Conservation (phyloP, 2,329 filamentous ascomycete genomes). For the Pseudocercospora fuligena region DNA sequence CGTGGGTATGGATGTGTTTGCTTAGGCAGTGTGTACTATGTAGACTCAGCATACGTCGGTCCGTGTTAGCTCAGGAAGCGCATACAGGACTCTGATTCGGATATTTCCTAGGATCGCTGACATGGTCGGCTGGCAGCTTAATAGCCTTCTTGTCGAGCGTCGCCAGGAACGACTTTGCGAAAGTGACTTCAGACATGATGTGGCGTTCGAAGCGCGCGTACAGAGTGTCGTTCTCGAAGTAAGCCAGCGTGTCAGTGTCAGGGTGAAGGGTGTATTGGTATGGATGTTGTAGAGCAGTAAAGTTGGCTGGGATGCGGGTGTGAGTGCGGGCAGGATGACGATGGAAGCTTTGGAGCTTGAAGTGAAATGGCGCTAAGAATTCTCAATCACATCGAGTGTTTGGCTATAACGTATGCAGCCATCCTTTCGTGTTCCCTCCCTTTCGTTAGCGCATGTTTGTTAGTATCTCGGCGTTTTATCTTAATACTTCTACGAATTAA, state of each 20-base stretch:
- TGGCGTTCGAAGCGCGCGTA: slow-evolving; percentile 54
- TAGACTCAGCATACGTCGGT: not conserved
- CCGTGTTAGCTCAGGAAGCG: slow-evolving; percentile 13
- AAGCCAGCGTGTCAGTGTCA: slow-evolving; percentile 19
- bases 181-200: slow-evolving; percentile 65
- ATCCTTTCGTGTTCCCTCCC: not conserved
- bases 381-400: slow-evolving; percentile 13
- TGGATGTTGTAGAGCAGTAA: slow-evolving; percentile 2
- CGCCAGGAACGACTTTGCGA: slow-evolving; percentile 82
- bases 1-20: slow-evolving; percentile 59
- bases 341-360: slow-evolving; percentile 12
- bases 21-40: slow-evolving; percentile 73
- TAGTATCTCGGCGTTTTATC: not conserved
- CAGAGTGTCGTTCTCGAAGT: slow-evolving; percentile 28
- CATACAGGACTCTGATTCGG: slow-evolving; percentile 77
- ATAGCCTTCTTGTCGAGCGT: slow-evolving; percentile 76
- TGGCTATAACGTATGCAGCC: slow-evolving; percentile 3
- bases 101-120: slow-evolving; percentile 81
- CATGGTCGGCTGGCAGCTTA: slow-evolving; percentile 87
- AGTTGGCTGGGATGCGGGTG: slow-evolving; percentile 6
- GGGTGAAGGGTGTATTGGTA: not conserved
- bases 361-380: slow-evolving; percentile 2
- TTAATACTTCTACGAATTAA: not conserved
- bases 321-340: not conserved
- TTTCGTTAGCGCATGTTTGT: not conserved